Evolutionary conservation across 2,329 filamentous ascomycete genomes (phyloP).

Genomic region (Ascochyta fabae): DNA sequence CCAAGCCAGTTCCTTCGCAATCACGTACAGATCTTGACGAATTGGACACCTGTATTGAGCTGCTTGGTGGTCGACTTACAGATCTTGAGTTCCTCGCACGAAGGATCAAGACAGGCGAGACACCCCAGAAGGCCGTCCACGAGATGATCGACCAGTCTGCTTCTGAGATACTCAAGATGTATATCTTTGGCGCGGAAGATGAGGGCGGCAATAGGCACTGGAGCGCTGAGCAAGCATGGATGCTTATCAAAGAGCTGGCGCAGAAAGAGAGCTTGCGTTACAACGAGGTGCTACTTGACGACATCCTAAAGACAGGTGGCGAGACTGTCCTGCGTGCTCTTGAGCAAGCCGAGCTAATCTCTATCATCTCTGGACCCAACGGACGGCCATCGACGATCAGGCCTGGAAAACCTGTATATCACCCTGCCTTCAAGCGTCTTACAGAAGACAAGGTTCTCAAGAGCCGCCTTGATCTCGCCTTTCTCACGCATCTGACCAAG

Average conservation of each 20-base stretch:
- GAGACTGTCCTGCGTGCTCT: constrained; percentile 80
- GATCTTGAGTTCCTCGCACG: constrained; percentile 95
- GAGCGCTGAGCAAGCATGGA: constrained; percentile 89
- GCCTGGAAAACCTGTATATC: constrained; percentile 85
- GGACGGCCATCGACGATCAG: constrained; percentile 80
- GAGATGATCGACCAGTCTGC: constrained; percentile 91
- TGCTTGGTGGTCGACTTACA: constrained; percentile 88
- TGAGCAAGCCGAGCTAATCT: constrained; percentile 84
- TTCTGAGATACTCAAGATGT: constrained; percentile 92
- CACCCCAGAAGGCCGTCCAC: constrained; percentile 77
- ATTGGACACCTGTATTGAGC: constrained; percentile 80
- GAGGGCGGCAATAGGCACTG: constrained; percentile 65
- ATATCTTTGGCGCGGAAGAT: constrained; percentile 70
- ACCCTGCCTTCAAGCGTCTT: constrained; percentile 78
- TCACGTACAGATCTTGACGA: constrained; percentile 66
- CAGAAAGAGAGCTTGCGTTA: constrained; percentile 74
- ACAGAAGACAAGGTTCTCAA: constrained; percentile 74
- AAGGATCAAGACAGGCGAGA: constrained; percentile 85
- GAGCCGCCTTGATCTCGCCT: constrained; percentile 71
- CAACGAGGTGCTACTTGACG: constrained; percentile 81
- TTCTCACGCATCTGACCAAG: constrained; percentile 72
- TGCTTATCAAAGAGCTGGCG: constrained; percentile 79
- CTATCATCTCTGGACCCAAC: constrained; percentile 70
- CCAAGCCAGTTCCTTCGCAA: constrained; percentile 56
- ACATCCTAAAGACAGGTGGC: constrained; percentile 74